A percentile compares a stretch with the other conserved stretches of the same genome.
These are phyloP conservation scores for Chrysoporthe cubensis DNA, from an alignment of 2,329 filamentous ascomycete species.

Conservation along the genomic window DNA sequence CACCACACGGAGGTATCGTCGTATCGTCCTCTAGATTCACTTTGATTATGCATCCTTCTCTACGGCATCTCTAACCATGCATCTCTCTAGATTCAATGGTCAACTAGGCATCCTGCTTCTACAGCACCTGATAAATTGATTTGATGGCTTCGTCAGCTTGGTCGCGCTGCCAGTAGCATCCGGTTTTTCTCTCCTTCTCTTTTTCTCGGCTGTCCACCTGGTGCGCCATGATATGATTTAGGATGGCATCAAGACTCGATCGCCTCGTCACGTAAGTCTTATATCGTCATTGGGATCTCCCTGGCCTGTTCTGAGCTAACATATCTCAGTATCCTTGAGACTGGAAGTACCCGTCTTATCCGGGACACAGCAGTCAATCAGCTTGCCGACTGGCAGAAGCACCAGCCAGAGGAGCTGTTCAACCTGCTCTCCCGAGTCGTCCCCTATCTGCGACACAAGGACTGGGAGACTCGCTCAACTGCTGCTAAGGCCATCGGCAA, in stretches of 20 bases:
- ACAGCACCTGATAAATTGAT: slow-evolving; percentile 7
- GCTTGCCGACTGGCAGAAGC: slow-evolving; percentile 95
- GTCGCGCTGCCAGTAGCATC: slow-evolving; percentile 25
- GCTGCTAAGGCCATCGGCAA: slow-evolving; percentile 93
- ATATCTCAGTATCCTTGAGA: slow-evolving; percentile 79
- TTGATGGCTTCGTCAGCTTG: slow-evolving; percentile 27
- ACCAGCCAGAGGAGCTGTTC: slow-evolving; percentile 96
- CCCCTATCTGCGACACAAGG: slow-evolving; percentile 92
- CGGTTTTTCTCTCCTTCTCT: neutral
- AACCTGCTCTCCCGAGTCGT: slow-evolving; percentile 91
- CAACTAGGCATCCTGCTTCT: slow-evolving; percentile 8
- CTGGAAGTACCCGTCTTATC: slow-evolving; percentile 93
- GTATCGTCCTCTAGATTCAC: neutral
- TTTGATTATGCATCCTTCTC: neutral
- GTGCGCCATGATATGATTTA: slow-evolving; percentile 42
- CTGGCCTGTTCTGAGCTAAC: slow-evolving; percentile 23
- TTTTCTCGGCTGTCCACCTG: slow-evolving; percentile 2
- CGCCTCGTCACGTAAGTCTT: slow-evolving; percentile 81
- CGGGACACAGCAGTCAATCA: slow-evolving; percentile 97
- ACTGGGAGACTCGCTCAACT: slow-evolving; percentile 95
- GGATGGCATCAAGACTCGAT: slow-evolving; percentile 73
- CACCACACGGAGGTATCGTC: neutral
- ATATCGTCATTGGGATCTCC: slow-evolving; percentile 1
- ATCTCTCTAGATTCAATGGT: neutral
- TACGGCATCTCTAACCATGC: neutral